Conservation (phyloP, 495 filamentous ascomycete species). For the Talaromyces adpressus region DNA sequence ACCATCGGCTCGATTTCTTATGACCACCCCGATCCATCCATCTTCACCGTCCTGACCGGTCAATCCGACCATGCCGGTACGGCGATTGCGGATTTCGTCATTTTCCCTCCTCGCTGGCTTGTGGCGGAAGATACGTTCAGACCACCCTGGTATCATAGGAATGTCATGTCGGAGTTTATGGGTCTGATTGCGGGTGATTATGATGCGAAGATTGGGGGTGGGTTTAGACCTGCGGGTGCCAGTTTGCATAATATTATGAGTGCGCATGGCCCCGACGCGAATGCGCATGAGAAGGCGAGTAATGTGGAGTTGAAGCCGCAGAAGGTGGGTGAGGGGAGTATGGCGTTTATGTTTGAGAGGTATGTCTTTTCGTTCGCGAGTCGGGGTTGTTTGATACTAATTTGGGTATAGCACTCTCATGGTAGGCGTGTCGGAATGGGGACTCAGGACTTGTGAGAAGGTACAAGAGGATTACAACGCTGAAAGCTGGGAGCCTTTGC, state of each 20-base stretch:
- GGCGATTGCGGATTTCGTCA: conserved; percentile 63
- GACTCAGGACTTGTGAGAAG: conserved; percentile 72
- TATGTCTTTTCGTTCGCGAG: conserved; percentile 17
- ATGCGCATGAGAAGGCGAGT: conserved; percentile 51
- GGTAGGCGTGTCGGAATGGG: conserved; percentile 92
- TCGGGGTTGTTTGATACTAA: background rate
- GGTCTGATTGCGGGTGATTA: conserved; percentile 56
- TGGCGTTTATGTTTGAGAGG: conserved; percentile 67
- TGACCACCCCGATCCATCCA: conserved; percentile 66
- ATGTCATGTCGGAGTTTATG: conserved; percentile 57
- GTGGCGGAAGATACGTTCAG: conserved; percentile 63
- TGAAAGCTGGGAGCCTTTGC: conserved; percentile 77
- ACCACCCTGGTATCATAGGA: conserved; percentile 68
- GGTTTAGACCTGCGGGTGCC: conserved; percentile 57
- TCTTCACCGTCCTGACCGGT: conserved; percentile 65
- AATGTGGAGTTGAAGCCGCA: conserved; percentile 49
- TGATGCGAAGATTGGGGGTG: conserved; percentile 56
- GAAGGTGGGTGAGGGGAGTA: conserved; percentile 55
- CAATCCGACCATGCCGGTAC: conserved; percentile 51
- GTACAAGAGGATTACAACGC: conserved; percentile 78
- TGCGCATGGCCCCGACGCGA: conserved; percentile 53
- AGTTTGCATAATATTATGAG: conserved; percentile 58
- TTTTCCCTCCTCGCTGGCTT: conserved; percentile 66
- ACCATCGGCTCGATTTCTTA: conserved; percentile 55
- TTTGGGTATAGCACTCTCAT: conserved; percentile 57